These are phyloP conservation scores for Aspergillus alliaceus DNA, from an alignment of 2,329 filamentous ascomycete species.

Conservation along the genomic window DNA sequence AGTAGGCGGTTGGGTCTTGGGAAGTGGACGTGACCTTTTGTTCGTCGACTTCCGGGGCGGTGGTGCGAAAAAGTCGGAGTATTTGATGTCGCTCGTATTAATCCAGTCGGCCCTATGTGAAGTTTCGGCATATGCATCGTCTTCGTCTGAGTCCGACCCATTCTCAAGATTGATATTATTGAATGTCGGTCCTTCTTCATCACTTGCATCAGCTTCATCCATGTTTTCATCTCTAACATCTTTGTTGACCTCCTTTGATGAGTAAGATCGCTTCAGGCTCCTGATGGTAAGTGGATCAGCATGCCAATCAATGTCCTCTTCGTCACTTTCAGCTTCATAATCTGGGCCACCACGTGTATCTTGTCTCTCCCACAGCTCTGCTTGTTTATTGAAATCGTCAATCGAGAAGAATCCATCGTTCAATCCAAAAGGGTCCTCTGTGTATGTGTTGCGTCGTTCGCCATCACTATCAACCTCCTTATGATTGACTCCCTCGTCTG, in stretches of 20 bases:
- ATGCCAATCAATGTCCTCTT: slow-evolving; percentile 83
- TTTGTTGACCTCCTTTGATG: slow-evolving; percentile 22
- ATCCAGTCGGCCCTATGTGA: slow-evolving; percentile 59
- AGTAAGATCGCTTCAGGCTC: slow-evolving; percentile 6
- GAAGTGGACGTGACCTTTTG: slow-evolving; percentile 53
- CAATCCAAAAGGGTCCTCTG: slow-evolving; percentile 76
- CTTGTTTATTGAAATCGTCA: slow-evolving; percentile 93
- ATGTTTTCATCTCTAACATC: slow-evolving; percentile 41
- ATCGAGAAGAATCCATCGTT: slow-evolving; percentile 99
- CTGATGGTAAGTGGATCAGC: slow-evolving; percentile 65
- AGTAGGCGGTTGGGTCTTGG: slow-evolving; percentile 50
- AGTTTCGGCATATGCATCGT: slow-evolving; percentile 54
- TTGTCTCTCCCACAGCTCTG: slow-evolving; percentile 83
- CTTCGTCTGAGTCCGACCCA: slow-evolving; percentile 62
- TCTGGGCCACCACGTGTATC: slow-evolving; percentile 75
- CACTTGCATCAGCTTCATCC: slow-evolving; percentile 53
- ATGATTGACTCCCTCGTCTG: slow-evolving; percentile 7
- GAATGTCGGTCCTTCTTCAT: slow-evolving; percentile 81
- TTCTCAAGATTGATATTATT: slow-evolving; percentile 74
- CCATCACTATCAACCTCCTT: slow-evolving; percentile 33
- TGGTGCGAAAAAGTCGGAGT: slow-evolving; percentile 90
- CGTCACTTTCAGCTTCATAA: slow-evolving; percentile 73
- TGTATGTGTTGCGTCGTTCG: slow-evolving; percentile 53
- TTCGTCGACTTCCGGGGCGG: slow-evolving; percentile 70
- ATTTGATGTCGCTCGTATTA: slow-evolving; percentile 87